Base-by-base conservation (phyloP, 2,329 filamentous ascomycete genomes). In the Colletotrichum aenigma region DNA sequence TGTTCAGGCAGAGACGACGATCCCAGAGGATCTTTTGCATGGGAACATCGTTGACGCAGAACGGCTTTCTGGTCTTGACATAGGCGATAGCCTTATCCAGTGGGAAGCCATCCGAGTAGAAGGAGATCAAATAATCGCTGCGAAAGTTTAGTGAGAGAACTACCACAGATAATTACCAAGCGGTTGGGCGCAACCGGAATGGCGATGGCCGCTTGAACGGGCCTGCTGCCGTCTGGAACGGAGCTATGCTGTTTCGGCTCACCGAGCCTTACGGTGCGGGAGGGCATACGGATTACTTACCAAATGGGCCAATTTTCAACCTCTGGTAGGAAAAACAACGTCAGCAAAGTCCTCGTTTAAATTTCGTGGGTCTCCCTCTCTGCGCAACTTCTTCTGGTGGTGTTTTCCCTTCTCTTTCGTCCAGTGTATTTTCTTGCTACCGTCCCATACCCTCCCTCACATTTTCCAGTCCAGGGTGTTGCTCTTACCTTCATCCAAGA, bases 11-110 rank as follows among this genome's bases (percentile, higher is more conserved):
- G 28, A 98, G 88, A 38, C 97, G 93, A 64, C 97, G 93, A 84
- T 99, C 97, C 97, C 97, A 99, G 4, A 99, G 88, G 7, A 99
- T 92, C 84, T 97, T 96, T 84, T 99, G 97, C 95, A 99, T 98
- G 1, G 96, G 95, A 58, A 99, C 89, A 84, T 99, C 96, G 82
- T 99, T 99, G 82, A 99, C 96, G 82, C 96, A 98, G 80, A 98
- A 98, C 1, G 97, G 97, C 82, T 98, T 98, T 71, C 97, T 93
- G 13, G 98, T 91, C 81, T 96, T 95, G 77, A 96, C 95, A 84
- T 99, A 99, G 38, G 96, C 95, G 80, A 99, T 98, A 7, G 97
- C 97, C 83, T 99, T 99, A 79, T 98, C 96, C 62, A 99, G 87
- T 0, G 97, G 97, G 79, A 99, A 99, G 1, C 97, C 97, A 83